phyloP scores from a whole-genome alignment of 495 filamentous ascomycete genomes.

The Letharia columbiana region DNA sequence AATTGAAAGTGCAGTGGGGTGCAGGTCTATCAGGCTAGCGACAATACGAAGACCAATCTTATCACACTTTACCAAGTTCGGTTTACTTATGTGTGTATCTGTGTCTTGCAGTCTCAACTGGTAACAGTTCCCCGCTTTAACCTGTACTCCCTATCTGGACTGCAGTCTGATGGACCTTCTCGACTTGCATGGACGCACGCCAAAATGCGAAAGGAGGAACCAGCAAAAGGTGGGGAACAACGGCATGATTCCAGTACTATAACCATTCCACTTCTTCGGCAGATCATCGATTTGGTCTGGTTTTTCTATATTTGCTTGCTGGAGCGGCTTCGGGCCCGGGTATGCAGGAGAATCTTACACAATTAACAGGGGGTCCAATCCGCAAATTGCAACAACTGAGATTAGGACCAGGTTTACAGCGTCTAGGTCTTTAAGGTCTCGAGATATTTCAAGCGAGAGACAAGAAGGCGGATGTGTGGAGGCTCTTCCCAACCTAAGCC shows the following conservation, averaged over 20 bases:
- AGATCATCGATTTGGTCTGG: background rate
- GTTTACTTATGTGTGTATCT: background rate
- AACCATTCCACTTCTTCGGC: background rate
- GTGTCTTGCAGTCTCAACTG: background rate
- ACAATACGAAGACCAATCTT: background rate
- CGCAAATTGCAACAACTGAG: background rate
- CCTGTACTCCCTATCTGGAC: background rate
- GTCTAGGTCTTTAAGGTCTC: too few relatives aligned
- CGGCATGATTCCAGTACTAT: background rate
- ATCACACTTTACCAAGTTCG: background rate
- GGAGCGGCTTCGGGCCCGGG: background rate
- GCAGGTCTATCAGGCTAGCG: constrained; percentile 21
- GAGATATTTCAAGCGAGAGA: background rate
- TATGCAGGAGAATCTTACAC: background rate
- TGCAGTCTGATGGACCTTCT: background rate
- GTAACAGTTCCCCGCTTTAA: background rate
- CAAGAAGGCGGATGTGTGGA: background rate
- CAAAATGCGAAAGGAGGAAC: background rate
- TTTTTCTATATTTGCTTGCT: background rate
- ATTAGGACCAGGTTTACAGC: background rate
- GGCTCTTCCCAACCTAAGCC: background rate
- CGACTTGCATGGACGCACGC: background rate
- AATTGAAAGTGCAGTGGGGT: constrained; percentile 45
- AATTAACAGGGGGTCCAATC: background rate
- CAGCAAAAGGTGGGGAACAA: background rate